Base-by-base conservation (phyloP, 192 early-diverging fungal species). In the Paraglomus brasilianum region DNA sequence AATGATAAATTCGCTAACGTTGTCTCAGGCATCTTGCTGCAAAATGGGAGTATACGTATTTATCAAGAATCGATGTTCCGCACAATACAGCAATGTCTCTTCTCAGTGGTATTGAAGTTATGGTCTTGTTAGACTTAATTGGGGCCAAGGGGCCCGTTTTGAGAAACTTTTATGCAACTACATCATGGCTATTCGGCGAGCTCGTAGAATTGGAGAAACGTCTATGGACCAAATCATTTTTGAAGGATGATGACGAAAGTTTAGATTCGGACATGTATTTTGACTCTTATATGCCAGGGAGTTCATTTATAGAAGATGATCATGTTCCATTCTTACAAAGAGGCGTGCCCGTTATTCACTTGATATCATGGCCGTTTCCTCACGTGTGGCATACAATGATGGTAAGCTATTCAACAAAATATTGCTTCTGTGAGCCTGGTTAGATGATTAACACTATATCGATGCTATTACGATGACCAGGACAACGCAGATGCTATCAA, bases 101-200 rank as follows among this genome's bases (percentile, higher is more conserved):
- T 36, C 76, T 98, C n/a, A 74, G 81, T 38, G 76, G 85, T 15
- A 94, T 98, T 15, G 94, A 97, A 41, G 75, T 91, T 5, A 82
- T 98, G 72, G 86, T 98, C 0, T 81, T 97, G 14, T 79, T 98
- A 22, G 96, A 98, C 77, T 80, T 98, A 39, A 77, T 98, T 14
- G 96, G 96, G 0, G 77, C 87, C 0, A 39, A 72, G 58, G 69
- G 83, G 30, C 73, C 80, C 21, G 60, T 30, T 19, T 77, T 95
- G 14, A 72, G 66, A 42, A 90, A 90, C 69, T 80, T 79, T 49
- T 92, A 89, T 73, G 63, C 71, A 9, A 74, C 81, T 5, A 95
- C 94, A 9, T 76, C 85, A 8, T 83, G 83, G 76, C 70, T 87
- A 11, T 97, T 89, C 72, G 77, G 75, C n/a, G 80, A 86, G 40